phyloP scores from a whole-genome alignment of 805 yeast species.

The Candida montana region DNA sequence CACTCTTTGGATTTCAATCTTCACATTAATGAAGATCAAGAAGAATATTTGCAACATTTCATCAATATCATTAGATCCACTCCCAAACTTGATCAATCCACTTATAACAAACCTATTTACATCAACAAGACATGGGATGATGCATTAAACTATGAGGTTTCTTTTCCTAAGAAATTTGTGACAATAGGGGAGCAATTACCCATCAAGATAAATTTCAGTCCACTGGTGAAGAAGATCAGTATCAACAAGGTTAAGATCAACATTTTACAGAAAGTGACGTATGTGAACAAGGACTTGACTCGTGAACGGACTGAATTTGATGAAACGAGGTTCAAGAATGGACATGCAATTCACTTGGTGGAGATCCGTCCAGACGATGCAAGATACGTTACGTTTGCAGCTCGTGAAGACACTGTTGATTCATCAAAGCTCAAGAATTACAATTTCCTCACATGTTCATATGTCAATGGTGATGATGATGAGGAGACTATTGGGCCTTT shows the following conservation, averaged over 20 bases:
- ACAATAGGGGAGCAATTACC: conserved; percentile 50
- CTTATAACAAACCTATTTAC: conserved; percentile 64
- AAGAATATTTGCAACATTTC: conserved; percentile 27
- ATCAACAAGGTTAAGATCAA: conserved; percentile 62
- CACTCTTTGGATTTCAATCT: conserved; percentile 23
- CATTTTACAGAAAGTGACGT: conserved; percentile 60
- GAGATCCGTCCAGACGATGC: conserved; percentile 52
- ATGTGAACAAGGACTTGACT: conserved; percentile 46
- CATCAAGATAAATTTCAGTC: conserved; percentile 60
- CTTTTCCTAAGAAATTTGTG: conserved; percentile 66
- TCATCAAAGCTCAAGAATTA: conserved; percentile 48
- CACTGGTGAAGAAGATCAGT: conserved; percentile 55
- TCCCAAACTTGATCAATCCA: conserved; percentile 32
- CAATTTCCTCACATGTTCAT: conserved; percentile 55
- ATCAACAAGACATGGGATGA: conserved; percentile 75
- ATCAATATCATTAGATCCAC: conserved; percentile 36
- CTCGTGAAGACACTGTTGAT: conserved; percentile 54
- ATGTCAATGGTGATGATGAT: conserved; percentile 27
- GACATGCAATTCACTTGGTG: conserved; percentile 51
- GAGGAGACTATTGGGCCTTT: conserved; percentile 21
- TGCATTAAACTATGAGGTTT: conserved; percentile 61
- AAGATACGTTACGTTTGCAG: conserved; percentile 34
- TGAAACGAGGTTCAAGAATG: conserved; percentile 31
- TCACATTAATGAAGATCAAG: conserved; percentile 1
- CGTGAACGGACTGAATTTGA: conserved; percentile 43